These are phyloP conservation scores for Fusarium cyanostomum DNA, from an alignment of 2,329 filamentous ascomycete genomes.

Conservation along the genomic window DNA sequence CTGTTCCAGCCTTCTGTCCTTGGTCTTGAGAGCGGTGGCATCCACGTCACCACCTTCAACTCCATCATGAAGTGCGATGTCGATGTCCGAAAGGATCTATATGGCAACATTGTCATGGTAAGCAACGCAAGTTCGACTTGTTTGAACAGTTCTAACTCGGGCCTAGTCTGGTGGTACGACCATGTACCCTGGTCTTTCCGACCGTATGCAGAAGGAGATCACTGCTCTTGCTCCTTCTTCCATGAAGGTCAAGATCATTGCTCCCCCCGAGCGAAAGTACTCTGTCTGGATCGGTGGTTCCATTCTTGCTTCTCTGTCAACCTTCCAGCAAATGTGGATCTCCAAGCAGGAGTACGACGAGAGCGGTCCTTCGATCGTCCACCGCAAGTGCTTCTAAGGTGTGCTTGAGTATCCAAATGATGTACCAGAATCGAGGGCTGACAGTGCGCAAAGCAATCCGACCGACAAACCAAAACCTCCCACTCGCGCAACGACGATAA, in stretches of 20 bases:
- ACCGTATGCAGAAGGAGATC: slow-evolving; percentile 99
- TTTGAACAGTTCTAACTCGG: slow-evolving; percentile 45
- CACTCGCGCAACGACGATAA: slow-evolving; percentile 51
- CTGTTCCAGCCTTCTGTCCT: slow-evolving; percentile 99
- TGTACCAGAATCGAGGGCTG: slow-evolving; percentile 21
- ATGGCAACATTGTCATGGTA: slow-evolving; percentile 99
- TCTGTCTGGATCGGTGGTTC: slow-evolving; percentile 99
- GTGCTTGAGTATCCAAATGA: slow-evolving; percentile 36
- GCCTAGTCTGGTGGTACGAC: slow-evolving; percentile 97
- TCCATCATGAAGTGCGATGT: slow-evolving; percentile 99
- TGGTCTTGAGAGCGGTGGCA: slow-evolving; percentile 97
- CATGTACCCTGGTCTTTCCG: slow-evolving; percentile 99
- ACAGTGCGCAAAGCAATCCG: slow-evolving; percentile 43
- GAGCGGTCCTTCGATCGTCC: slow-evolving; percentile 98
- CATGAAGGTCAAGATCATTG: slow-evolving; percentile 99
- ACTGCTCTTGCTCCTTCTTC: slow-evolving; percentile 98
- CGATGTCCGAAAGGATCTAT: slow-evolving; percentile 99
- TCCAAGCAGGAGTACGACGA: slow-evolving; percentile 99
- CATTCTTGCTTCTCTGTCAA: slow-evolving; percentile 98
- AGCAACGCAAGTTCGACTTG: slow-evolving; percentile 49
- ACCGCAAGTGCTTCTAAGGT: slow-evolving; percentile 99
- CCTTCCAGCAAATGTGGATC: slow-evolving; percentile 99
- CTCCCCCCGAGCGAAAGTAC: slow-evolving; percentile 99
- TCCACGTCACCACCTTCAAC: slow-evolving; percentile 99
- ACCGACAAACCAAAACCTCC: slow-evolving; percentile 47